phyloP scores from a whole-genome alignment of 2,329 filamentous ascomycete species.

The Botrytis tulipae region DNA sequence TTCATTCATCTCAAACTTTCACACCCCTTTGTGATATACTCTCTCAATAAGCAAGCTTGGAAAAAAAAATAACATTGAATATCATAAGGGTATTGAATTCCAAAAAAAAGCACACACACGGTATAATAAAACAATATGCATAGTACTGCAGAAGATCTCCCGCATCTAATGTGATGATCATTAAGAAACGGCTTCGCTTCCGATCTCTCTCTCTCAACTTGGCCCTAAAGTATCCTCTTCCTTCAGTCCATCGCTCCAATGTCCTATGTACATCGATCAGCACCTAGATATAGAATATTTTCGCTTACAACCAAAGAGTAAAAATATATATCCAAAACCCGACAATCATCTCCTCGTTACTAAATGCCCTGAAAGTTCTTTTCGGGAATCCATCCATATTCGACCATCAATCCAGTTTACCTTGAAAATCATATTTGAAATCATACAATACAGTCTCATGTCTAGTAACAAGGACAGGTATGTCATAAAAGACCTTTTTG shows the following conservation, averaged over 20 bases:
- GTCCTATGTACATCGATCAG: constrained; percentile 8
- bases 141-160: not conserved
- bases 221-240: not conserved
- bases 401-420: constrained; percentile 5
- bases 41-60: not conserved
- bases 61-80: not conserved
- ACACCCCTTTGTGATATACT: not conserved
- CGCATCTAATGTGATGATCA: not conserved
- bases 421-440: constrained; percentile 17
- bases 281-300: not conserved
- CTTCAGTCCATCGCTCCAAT: not conserved
- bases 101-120: not conserved
- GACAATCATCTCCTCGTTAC: not conserved
- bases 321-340: not conserved
- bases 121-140: not conserved
- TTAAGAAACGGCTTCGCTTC: not conserved
- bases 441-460: constrained; percentile 17
- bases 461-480: constrained; percentile 18
- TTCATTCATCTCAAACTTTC: not conserved
- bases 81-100: not conserved
- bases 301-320: not conserved
- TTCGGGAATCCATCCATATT: not conserved
- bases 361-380: not conserved
- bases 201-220: not conserved
- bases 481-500: not conserved